Base-by-base conservation (phyloP, 2,329 filamentous ascomycete genomes). In the Akanthomyces uredinophilus region DNA sequence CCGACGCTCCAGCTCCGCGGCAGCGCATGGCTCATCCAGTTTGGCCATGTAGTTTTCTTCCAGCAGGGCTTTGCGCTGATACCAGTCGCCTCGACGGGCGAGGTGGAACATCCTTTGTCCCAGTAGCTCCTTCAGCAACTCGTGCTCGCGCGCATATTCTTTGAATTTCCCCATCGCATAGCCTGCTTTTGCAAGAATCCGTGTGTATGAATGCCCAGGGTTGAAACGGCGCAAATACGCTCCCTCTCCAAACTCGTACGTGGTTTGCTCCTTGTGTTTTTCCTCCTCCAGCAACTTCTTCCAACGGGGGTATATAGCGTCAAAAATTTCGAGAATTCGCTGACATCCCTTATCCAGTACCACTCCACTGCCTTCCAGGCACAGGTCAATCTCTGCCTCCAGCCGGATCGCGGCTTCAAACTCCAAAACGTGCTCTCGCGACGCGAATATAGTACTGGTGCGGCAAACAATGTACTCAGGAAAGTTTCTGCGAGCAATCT, bases 21-120 rank as follows among this genome's bases (percentile, higher is more conserved):
- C 74, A 2, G 68, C 67, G 0, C 75, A 73, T 2, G 73, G 73
- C 0, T 82, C 77, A 35, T 79, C 81, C 6, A 90, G 71, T 5
- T 82, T 79, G 70, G 87, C 83, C 90, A 98, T 93, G 73, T 99
- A 98, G 71, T 96, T 92, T 72, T 99, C 95, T 77, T 99, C 95
- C 2, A 99, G 75, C 1, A 99, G 78, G 1, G 94, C 95, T 75
- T 96, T 96, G 22, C 95, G 90, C 71, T 97, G 93, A 72, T 98
- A 98, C 95, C 95, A 99, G 0, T 87, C 86, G 0, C 95, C 95
- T 47, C 95, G 85, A 32, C 93, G 85, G 1, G 92, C 86, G 49
- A 90, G 82, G 69, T 98, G 93, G 69, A 98, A 98, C 0, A 97
- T 81, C 5, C 84, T 84, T 71, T 99, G 95, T 4, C 77, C 77